Evolutionary conservation across 805 yeast species (phyloP).

Genomic region (Lachancea nothofagi): DNA sequence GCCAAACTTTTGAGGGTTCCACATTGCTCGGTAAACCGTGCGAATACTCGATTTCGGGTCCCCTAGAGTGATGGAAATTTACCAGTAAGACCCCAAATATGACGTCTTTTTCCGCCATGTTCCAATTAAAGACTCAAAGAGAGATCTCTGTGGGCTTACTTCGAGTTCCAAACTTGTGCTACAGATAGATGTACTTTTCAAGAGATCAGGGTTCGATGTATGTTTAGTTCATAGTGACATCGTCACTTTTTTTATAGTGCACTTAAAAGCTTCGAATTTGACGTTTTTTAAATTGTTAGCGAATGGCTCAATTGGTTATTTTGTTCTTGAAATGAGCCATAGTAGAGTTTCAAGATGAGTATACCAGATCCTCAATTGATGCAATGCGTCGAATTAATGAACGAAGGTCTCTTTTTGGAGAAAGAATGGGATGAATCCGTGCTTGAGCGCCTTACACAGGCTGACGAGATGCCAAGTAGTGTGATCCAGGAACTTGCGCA

Average conservation of each 20-base stretch:
- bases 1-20: constrained; percentile 51
- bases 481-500: background rate
- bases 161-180: background rate
- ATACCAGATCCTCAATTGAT: background rate
- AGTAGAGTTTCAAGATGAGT: background rate
- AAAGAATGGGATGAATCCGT: background rate
- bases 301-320: too few species aligned
- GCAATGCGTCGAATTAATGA: background rate
- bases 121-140: background rate
- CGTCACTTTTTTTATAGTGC: background rate
- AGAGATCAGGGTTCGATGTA: too few species aligned
- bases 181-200: too few species aligned
- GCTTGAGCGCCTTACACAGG: background rate
- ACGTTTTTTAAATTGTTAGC: too few species aligned
- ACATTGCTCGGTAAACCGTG: constrained; percentile 41
- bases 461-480: background rate
- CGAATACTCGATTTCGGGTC: constrained; percentile 96
- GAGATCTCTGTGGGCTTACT: background rate
- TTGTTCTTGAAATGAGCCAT: too few species aligned
- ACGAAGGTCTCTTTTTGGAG: background rate
- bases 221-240: constrained; percentile 3
- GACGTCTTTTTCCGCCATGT: constrained; percentile 18
- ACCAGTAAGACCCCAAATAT: constrained; percentile 84
- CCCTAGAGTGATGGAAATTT: constrained; percentile 87
- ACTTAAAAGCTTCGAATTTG: too few species aligned